These are phyloP conservation scores for Exophiala xenobiotica DNA, from an alignment of 2,329 filamentous ascomycete species.

Conservation along the genomic window DNA sequence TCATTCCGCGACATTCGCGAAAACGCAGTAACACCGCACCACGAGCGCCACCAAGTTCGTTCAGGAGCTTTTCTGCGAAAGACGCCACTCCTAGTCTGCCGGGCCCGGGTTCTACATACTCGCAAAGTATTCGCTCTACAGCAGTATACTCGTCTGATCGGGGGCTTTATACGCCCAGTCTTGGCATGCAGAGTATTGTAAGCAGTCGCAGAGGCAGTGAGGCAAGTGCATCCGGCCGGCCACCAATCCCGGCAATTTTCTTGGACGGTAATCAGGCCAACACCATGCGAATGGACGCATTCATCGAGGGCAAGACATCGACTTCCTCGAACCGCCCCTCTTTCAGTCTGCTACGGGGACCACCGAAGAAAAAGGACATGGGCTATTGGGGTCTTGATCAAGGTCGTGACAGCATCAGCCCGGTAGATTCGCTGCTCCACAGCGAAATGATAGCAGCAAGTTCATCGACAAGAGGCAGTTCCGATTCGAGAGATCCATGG, in stretches of 20 bases:
- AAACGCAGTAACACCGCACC: conserved; percentile 89
- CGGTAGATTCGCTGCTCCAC: conserved; percentile 26
- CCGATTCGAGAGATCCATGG: conserved; percentile 25
- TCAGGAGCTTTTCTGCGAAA: conserved; percentile 71
- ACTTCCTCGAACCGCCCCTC: conserved; percentile 27
- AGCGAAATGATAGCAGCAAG: conserved; percentile 27
- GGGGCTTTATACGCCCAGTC: conserved; percentile 27
- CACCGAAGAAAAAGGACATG: conserved; percentile 31
- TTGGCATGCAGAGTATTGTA: conserved; percentile 45
- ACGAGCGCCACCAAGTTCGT: conserved; percentile 66
- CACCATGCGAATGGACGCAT: conserved; percentile 95
- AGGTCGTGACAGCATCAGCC: conserved; percentile 24
- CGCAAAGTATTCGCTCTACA: conserved; percentile 26
- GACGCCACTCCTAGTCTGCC: conserved; percentile 33
- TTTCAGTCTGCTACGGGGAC: conserved; percentile 26
- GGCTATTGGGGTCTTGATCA: conserved; percentile 32
- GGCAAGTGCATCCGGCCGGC: conserved; percentile 56
- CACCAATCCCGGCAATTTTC: conserved; percentile 65
- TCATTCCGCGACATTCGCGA: conserved; percentile 66
- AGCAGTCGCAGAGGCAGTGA: conserved; percentile 40
- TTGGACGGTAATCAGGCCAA: conserved; percentile 27
- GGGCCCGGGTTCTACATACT: conserved; percentile 27
- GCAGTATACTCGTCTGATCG: conserved; percentile 26
- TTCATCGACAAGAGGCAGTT: conserved; percentile 24
- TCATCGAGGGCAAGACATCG: conserved; percentile 59